A percentile compares a stretch with the other conserved stretches of the same genome.
Conservation (phyloP, 768 basidiomycete species). For the Agaricus bisporus region DNA sequence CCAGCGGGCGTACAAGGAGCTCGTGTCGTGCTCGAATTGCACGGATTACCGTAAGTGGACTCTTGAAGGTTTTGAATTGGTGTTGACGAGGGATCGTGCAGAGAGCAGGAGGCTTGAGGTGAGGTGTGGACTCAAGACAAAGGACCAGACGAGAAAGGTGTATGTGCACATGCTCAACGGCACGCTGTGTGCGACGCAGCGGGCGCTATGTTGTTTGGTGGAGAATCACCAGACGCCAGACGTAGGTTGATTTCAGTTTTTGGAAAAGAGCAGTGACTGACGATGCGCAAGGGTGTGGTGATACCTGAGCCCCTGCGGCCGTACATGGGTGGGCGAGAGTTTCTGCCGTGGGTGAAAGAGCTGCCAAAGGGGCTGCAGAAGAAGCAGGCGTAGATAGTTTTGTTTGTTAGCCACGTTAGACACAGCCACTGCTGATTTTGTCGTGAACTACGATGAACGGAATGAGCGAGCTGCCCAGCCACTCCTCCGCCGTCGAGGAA, state of each 20-base stretch:
- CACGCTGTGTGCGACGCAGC: constrained; percentile 94
- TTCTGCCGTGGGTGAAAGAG: constrained; percentile 78
- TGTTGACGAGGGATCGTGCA: constrained; percentile 24
- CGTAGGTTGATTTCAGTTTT: no score
- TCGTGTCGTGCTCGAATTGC: constrained; percentile 97
- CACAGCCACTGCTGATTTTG: constrained; percentile 10
- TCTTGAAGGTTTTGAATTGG: neutral
- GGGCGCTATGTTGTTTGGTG: constrained; percentile 94
- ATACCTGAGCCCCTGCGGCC: constrained; percentile 88
- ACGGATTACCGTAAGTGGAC: constrained; percentile 90
- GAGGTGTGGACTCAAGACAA: constrained; percentile 84
- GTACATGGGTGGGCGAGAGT: constrained; percentile 95
- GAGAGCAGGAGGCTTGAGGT: constrained; percentile 93
- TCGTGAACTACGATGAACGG: constrained; percentile 8
- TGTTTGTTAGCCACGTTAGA: constrained; percentile 1
- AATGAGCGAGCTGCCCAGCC: constrained; percentile 32
- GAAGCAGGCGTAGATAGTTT: constrained; percentile 43
- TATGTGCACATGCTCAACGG: constrained; percentile 99
- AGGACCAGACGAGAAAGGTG: constrained; percentile 84
- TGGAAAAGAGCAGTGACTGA: no score
- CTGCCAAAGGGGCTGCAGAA: constrained; percentile 73
- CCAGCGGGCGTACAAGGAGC: constrained; percentile 93
- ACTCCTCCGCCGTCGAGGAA: constrained; percentile 36
- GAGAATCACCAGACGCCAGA: constrained; percentile 98
- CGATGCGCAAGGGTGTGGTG: constrained; percentile 70